Conservation (phyloP, 148 eudicot genomes). For the Selenicereus undatus region DNA sequence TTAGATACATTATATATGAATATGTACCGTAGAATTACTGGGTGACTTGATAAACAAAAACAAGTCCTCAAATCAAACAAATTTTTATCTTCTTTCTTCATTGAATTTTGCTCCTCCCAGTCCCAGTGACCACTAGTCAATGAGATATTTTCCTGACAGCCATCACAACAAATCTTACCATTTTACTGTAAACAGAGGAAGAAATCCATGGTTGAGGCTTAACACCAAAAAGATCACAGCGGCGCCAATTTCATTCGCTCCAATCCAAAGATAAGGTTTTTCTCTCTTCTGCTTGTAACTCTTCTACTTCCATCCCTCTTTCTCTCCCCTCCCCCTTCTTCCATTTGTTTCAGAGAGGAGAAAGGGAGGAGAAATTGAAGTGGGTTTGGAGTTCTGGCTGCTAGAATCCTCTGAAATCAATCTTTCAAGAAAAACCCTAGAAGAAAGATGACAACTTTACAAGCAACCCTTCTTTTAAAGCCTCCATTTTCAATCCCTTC, state of each 20-base stretch:
- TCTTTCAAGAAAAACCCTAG: not conserved
- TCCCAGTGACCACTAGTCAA: too few relatives aligned
- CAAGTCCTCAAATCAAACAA: too few relatives aligned
- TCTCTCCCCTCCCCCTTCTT: not conserved
- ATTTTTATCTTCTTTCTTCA: too few relatives aligned
- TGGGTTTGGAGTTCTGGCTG: not conserved
- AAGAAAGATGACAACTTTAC: conserved; percentile 48
- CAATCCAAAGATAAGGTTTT: conserved; percentile 47
- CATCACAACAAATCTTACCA: too few relatives aligned
- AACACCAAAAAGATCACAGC: not conserved
- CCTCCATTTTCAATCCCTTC: conserved; percentile 34
- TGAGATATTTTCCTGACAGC: too few relatives aligned
- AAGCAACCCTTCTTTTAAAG: conserved; percentile 55
- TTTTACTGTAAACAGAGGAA: not conserved
- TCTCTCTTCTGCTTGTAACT: not conserved
- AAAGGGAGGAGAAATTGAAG: not conserved
- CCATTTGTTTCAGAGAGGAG: not conserved
- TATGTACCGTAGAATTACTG: too few relatives aligned
- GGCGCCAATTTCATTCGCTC: conserved; percentile 40
- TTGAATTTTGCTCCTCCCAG: too few relatives aligned
- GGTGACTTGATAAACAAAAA: too few relatives aligned
- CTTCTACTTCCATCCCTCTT: conserved; percentile 14
- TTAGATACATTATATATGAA: too few relatives aligned
- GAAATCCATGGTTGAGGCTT: not conserved
- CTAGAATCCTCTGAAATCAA: not conserved